These are phyloP conservation scores for Corinectria fuckeliana DNA, from an alignment of 2,329 filamentous ascomycete genomes.

Conservation along the genomic window DNA sequence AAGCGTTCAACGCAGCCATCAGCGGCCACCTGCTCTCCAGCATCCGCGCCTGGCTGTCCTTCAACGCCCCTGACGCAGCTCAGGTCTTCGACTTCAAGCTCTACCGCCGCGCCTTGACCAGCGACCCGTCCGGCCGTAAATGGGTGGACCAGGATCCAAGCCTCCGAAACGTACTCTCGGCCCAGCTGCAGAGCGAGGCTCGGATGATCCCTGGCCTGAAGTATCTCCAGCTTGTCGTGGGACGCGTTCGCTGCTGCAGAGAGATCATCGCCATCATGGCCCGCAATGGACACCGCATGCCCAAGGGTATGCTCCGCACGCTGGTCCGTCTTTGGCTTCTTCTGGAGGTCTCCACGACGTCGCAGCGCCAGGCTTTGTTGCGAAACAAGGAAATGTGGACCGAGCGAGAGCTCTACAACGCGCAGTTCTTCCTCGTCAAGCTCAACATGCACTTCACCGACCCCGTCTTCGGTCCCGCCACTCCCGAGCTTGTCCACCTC, in stretches of 20 bases:
- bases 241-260: conserved; percentile 60
- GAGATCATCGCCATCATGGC: conserved; percentile 70
- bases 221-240: conserved; percentile 72
- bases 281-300: conserved; percentile 62
- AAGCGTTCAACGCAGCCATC: conserved; percentile 65
- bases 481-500: conserved; percentile 59
- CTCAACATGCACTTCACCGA: conserved; percentile 73
- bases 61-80: conserved; percentile 61
- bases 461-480: conserved; percentile 61
- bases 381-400: conserved; percentile 61
- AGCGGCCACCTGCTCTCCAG: conserved; percentile 65
- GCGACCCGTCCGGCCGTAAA: conserved; percentile 62
- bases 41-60: conserved; percentile 60
- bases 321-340: conserved; percentile 76
- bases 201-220: conserved; percentile 66
- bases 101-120: conserved; percentile 63
- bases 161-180: conserved; percentile 8
- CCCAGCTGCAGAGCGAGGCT: conserved; percentile 37
- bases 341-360: conserved; percentile 69
- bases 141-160: conserved; percentile 37
- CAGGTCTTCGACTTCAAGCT: conserved; percentile 66
- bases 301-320: conserved; percentile 51
- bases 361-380: conserved; percentile 60
- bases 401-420: conserved; percentile 65
- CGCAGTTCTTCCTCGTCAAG: conserved; percentile 73